Base-by-base conservation (phyloP, 1,284 basidiomycete species). In the Macrocybe sp. region DNA sequence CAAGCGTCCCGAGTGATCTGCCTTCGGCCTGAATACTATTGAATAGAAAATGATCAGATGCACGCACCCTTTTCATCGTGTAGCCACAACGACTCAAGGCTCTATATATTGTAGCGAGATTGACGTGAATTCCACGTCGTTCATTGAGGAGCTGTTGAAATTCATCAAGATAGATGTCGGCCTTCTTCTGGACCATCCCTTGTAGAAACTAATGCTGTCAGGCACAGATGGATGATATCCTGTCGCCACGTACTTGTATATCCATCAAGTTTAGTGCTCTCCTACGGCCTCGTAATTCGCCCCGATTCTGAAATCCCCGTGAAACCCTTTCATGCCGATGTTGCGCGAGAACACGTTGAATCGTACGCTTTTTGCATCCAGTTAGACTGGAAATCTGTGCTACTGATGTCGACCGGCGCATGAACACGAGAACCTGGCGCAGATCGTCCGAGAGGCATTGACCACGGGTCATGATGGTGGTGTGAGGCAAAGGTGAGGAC, bases 131-230 rank as follows among this genome's bases (percentile, higher is more conserved):
- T 9, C 40, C 44, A 37, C 51, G 45, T 11, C 49, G 51, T n/a
- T 51, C 44, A 28, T 54, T 34, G 3, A 59, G 45, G 16, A 45
- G 46, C 29, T 54, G 47, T 36, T 51, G 55, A 9, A 59, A 48
- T 38, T 58, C 56, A 38, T 59, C 51, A 8, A 59, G 50, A 32
- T 52, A 59, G 3, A 58, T 40, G 45, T 59, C 48, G 4, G 52
- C 49, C 6, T 43, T 41, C 40, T 51, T 46, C 6, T 46, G 38
- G 12, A 53, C 35, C 22, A 51, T 12, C 6, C 40, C 49, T 6
- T 51, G 46, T 32, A 53, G 45, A 30, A 53, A 49, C 54, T 55
- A 50, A 34, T 48, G n/a, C 32, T 44, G 33, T n/a, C 7, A 34
- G n/a, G n/a, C n/a, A n/a, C n/a, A n/a, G n/a, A n/a, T n/a, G n/a